Evolutionary conservation across 2,329 filamentous ascomycete species (phyloP), one percentile per base, ranked within the genome.

Genomic region (Catunica adiposa): DNA sequence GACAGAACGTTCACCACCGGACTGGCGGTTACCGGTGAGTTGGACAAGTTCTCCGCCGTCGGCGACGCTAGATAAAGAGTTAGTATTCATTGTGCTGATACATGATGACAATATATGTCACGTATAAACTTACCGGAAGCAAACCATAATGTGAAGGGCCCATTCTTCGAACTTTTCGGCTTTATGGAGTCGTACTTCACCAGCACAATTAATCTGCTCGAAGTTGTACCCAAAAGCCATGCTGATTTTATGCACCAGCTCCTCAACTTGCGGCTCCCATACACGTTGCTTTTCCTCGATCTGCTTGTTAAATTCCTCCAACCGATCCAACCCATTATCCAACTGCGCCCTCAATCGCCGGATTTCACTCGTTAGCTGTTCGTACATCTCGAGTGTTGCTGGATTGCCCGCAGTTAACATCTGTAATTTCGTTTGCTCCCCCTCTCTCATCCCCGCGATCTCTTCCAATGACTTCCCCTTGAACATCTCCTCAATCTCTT

Each of bases 161-260:
- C 92, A 98, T 59, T 85, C 80, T 57, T 94, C 87, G 69, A 97
- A 98, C 65, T 97, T 88, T 22, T 88, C 84, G 61, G 89, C 86
- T 67, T 97, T 97, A 72, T 89, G 78, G 3, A 98, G 75, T 59
- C 77, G 77, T 3, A 98, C 89, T 68, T 97, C 86, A 37, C 92
- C 92, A 3, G 89, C 89, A 67, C 92, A 97, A 61, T 83, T 88
- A 65, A 98, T 97, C 66, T 90, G 84, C 63, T 87, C 80, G 66
- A 98, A 97, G 64, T 95, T 97, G 66, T 90, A 84, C 4, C 84
- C 81, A 67, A 98, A 98, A 0, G 89, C 89, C 51, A 87, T 80
- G 65, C 87, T 95, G 69, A 98, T 96, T 64, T 82, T 81, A 20
- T 72, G 71, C 42, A 96, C 77, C 2, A 98, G 75, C 22, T 72